Evolutionary conservation across 768 basidiomycete genomes (phyloP).

Genomic region (Clavulina sp.): DNA sequence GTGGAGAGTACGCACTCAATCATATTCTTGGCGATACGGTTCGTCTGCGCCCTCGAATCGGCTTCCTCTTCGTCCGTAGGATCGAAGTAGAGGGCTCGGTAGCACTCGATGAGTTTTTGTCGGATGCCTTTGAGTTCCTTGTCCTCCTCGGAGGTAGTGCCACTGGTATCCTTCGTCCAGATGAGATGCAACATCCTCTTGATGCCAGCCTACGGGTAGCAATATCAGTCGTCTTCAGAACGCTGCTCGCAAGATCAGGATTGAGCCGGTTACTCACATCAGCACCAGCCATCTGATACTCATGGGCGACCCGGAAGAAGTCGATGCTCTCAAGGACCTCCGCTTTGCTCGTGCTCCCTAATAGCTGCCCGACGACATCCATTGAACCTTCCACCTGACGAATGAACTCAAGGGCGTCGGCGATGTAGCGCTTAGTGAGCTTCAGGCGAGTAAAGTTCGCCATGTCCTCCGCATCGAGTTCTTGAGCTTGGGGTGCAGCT

Average conservation of each 20-base stretch:
- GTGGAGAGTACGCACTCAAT: constrained; percentile 51
- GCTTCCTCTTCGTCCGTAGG: constrained; percentile 50
- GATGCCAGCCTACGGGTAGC: constrained; percentile 46
- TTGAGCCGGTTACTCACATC: constrained; percentile 30
- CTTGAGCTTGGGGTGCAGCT: constrained; percentile 45
- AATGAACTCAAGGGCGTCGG: constrained; percentile 76
- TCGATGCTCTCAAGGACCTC: constrained; percentile 77
- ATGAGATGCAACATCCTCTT: constrained; percentile 95
- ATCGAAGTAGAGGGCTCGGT: constrained; percentile 78
- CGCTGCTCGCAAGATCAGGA: not conserved
- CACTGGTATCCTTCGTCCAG: constrained; percentile 84
- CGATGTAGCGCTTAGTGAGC: constrained; percentile 70
- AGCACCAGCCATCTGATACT: constrained; percentile 64
- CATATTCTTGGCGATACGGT: constrained; percentile 89
- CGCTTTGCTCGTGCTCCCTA: constrained; percentile 73
- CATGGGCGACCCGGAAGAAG: constrained; percentile 69
- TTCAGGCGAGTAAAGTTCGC: constrained; percentile 48
- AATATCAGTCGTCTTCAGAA: constrained; percentile 1
- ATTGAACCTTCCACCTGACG: constrained; percentile 46
- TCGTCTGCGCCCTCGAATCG: constrained; percentile 71
- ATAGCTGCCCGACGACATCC: constrained; percentile 51
- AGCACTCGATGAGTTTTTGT: constrained; percentile 74
- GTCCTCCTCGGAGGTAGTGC: constrained; percentile 50
- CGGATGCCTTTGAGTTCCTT: constrained; percentile 78
- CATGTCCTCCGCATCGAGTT: constrained; percentile 48